Base-by-base conservation (phyloP, 768 basidiomycete species). In the Lentinus tigrinus region DNA sequence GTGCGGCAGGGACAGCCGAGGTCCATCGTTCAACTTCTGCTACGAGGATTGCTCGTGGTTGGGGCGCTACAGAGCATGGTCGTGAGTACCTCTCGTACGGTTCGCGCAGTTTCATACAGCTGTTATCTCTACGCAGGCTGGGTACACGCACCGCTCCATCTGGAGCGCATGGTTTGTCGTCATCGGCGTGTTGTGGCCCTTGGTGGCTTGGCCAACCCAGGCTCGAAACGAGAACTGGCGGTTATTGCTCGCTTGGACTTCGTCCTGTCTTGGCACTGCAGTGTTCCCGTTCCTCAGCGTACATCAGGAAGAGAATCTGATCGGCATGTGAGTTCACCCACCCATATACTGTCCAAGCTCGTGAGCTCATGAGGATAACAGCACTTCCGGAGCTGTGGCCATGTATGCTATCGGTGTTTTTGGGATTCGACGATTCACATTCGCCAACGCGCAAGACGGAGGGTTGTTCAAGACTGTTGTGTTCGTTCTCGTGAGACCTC, bases 271-370 rank as follows among this genome's bases (percentile, higher is more conserved):
- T 1, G 61, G 75, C n/a, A 82, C 81, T 0, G 81, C 80, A 0
- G 63, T 90, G 3, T 94, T 93, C 65, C 91, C 91, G 0, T 68
- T 89, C 26, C 77, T 93, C 26, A 74, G 82, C 8, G 88, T 93
- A 3, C 85, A 93, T 57, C 89, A 90, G 67, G 72, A 74, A 23
- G 92, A 93, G 71, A 84, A 74, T 59, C 56, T 88, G 21, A 24
- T 65, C 1, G 66, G 77, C 3, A 85, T 93, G 92, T 91, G 55
- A 67, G 84, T 74, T 5, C 13, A 8, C 34, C n/a, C 2, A 23
- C 47, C n/a, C n/a, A 27, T 26, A 3, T 17, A n/a, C 8, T 9
- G n/a, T 23, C 8, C 21, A 14, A 5, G 13, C 9, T 7, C 9
- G 19, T 16, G 0, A 26, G 4, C 17, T 4, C 42, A 23, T 21